Percentiles rank a stretch among this genome's conserved stretches.
Conservation (phyloP, 2,329 filamentous ascomycete genomes). For the Beauveria sp. region DNA sequence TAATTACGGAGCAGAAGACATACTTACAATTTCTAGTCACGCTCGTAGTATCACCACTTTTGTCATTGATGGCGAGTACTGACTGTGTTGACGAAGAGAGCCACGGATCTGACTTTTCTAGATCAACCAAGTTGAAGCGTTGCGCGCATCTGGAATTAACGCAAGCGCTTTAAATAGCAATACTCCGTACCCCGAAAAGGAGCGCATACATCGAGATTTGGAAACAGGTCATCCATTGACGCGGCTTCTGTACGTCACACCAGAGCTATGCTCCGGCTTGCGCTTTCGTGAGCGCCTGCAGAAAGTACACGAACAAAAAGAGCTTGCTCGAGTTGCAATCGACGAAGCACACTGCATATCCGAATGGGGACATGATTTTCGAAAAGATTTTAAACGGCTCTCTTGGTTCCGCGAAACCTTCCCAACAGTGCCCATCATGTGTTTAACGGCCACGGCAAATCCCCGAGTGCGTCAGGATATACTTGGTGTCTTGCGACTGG, state of each 20-base stretch:
- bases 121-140: slow-evolving; percentile 86
- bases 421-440: slow-evolving; percentile 82
- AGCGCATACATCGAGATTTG: slow-evolving; percentile 69
- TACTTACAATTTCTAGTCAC: slow-evolving; percentile 51
- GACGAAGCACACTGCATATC: slow-evolving; percentile 97
- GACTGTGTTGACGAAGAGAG: not conserved
- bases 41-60: slow-evolving; percentile 79
- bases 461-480: slow-evolving; percentile 74
- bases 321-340: slow-evolving; percentile 81
- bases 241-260: slow-evolving; percentile 85
- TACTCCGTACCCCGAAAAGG: slow-evolving; percentile 57
- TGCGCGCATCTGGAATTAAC: slow-evolving; percentile 65
- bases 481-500: slow-evolving; percentile 63
- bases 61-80: slow-evolving; percentile 73
- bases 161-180: slow-evolving; percentile 85
- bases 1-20: not conserved
- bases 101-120: slow-evolving; percentile 25
- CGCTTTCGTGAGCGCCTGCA: slow-evolving; percentile 68
- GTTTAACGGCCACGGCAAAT: slow-evolving; percentile 87
- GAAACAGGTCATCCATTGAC: slow-evolving; percentile 79
- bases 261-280: slow-evolving; percentile 74
- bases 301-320: slow-evolving; percentile 68
- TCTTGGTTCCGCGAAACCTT: slow-evolving; percentile 79
- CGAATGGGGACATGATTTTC: slow-evolving; percentile 97
- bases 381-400: slow-evolving; percentile 81